Percentiles rank a stretch among this genome's conserved stretches.
Conservation (phyloP, 108 stramenopile genomes). For the Cylindrotheca closterium region DNA sequence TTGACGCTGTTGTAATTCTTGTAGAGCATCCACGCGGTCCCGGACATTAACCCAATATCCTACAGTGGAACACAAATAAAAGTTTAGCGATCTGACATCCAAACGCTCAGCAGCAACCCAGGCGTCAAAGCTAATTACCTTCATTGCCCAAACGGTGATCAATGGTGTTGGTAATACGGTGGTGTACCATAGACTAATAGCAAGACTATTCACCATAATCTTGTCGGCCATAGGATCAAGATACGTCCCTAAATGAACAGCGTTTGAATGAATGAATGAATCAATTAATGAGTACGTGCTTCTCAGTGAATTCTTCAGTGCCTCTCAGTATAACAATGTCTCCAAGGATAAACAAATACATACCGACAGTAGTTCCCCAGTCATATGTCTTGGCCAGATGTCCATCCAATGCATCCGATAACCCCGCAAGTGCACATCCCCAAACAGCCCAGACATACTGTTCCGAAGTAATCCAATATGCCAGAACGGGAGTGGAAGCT, state of each 20-base stretch:
- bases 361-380: conserved; percentile 67
- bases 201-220: conserved; percentile 56
- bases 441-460: conserved; percentile 43
- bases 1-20: conserved; percentile 30
- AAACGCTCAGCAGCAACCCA: conserved; percentile 35
- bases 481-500: conserved; percentile 66
- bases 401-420: conserved; percentile 82
- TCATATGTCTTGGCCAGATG: conserved; percentile 71
- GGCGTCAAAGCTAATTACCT: conserved; percentile 46
- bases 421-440: conserved; percentile 49
- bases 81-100: conserved; percentile 25
- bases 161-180: conserved; percentile 60
- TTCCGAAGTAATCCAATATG: conserved; percentile 59
- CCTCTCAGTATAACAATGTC: too few species aligned
- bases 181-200: conserved; percentile 58
- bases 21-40: conserved; percentile 50
- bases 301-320: too few species aligned
- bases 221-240: conserved; percentile 89
- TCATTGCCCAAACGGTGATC: conserved; percentile 64
- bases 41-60: conserved; percentile 19
- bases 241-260: conserved; percentile 46
- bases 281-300: too few species aligned
- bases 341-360: background rate
- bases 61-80: background rate
- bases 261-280: too few species aligned